These are phyloP conservation scores for Thermothelomyces thermophilus DNA, from an alignment of 2,329 filamentous ascomycete genomes.

Conservation along the genomic window DNA sequence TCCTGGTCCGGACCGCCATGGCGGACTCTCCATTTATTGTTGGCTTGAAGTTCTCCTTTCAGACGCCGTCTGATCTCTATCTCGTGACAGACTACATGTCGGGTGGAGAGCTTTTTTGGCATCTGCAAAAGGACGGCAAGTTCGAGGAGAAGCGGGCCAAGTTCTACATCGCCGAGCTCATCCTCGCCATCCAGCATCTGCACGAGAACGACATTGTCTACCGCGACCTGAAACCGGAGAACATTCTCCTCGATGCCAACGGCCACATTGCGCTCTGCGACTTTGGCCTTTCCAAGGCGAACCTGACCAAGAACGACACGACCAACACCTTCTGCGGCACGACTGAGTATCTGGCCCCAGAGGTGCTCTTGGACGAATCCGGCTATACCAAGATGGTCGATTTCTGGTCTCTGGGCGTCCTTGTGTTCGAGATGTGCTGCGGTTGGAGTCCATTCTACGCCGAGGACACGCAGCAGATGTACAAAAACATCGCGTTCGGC, in stretches of 20 bases:
- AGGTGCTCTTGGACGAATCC: constrained; percentile 90
- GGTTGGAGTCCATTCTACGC: constrained; percentile 99
- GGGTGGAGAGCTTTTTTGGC: constrained; percentile 96
- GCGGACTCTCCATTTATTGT: constrained; percentile 97
- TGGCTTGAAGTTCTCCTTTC: constrained; percentile 96
- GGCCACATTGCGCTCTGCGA: constrained; percentile 97
- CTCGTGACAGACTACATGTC: constrained; percentile 99
- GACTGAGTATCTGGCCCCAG: constrained; percentile 92
- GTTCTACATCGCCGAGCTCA: constrained; percentile 98
- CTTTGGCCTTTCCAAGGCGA: constrained; percentile 95
- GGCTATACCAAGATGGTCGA: constrained; percentile 99
- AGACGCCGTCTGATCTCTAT: constrained; percentile 92
- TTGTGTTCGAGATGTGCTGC: constrained; percentile 99
- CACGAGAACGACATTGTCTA: constrained; percentile 98
- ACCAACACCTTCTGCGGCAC: constrained; percentile 99
- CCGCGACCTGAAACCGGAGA: constrained; percentile 93
- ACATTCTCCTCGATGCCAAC: constrained; percentile 93
- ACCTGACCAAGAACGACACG: constrained; percentile 92
- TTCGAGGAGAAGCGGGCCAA: constrained; percentile 94
- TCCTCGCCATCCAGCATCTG: constrained; percentile 87
- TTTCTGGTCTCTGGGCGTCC: constrained; percentile 95
- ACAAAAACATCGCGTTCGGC: constrained; percentile 99
- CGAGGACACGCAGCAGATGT: constrained; percentile 99
- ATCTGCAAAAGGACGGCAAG: constrained; percentile 91
- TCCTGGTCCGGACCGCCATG: constrained; percentile 90